These are phyloP conservation scores for Acrocalymma vagum DNA, from an alignment of 2,329 filamentous ascomycete species.

Conservation along the genomic window DNA sequence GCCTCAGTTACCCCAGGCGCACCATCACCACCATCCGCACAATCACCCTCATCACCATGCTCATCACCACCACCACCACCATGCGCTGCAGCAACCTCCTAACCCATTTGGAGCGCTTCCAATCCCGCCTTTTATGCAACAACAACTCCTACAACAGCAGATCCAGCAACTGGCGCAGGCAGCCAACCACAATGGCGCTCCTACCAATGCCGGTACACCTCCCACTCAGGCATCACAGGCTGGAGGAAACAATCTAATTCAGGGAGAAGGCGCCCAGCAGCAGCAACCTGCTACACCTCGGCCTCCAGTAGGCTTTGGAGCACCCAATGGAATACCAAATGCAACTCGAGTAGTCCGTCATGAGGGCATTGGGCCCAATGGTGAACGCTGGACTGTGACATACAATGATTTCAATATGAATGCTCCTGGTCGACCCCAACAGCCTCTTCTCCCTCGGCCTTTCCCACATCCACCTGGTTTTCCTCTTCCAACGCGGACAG, in stretches of 20 bases:
- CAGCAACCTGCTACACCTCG: slow-evolving; percentile 8
- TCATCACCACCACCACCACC: slow-evolving; percentile 24
- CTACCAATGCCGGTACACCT: slow-evolving; percentile 11
- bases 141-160: slow-evolving; percentile 29
- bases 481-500: slow-evolving; percentile 22
- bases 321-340: slow-evolving; percentile 25
- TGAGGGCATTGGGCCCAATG: slow-evolving; percentile 61
- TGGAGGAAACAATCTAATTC: slow-evolving; percentile 2
- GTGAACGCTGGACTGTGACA: slow-evolving; percentile 62
- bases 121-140: slow-evolving; percentile 12
- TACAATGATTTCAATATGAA: slow-evolving; percentile 55
- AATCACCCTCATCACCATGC: slow-evolving; percentile 15
- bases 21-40: slow-evolving; percentile 27
- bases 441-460: slow-evolving; percentile 29
- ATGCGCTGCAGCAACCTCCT: slow-evolving; percentile 8
- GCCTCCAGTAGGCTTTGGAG: slow-evolving; percentile 10
- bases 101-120: slow-evolving; percentile 18
- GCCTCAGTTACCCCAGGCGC: slow-evolving; percentile 25
- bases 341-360: slow-evolving; percentile 56
- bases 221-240: slow-evolving; percentile 12
- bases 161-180: slow-evolving; percentile 36
- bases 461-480: slow-evolving; percentile 31
- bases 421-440: slow-evolving; percentile 30
- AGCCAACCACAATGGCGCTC: slow-evolving; percentile 24
- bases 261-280: slow-evolving; percentile 4